Percentiles rank a stretch among this genome's conserved stretches.
Evolutionary conservation across 257 asterid genomes (phyloP).

Genomic region (Fraxinus excelsior): DNA sequence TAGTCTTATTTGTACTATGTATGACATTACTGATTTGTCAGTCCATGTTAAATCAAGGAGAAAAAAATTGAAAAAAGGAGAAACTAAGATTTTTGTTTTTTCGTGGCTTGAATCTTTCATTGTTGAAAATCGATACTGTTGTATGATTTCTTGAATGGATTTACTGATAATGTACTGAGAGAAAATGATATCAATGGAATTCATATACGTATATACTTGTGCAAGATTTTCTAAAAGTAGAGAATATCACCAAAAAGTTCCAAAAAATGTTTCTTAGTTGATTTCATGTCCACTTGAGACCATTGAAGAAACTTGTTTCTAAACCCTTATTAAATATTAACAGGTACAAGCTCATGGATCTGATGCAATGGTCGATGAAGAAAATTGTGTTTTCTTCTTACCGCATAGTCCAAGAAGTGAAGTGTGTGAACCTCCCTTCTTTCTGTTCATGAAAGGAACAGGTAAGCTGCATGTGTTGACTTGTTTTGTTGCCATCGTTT

Average conservation of each 20-base stretch:
- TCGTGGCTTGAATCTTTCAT: background rate
- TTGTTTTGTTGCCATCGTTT: background rate
- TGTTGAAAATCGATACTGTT: background rate
- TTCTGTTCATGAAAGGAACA: constrained; percentile 98
- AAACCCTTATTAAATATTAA: constrained; percentile 14
- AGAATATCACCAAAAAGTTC: background rate
- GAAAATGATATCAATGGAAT: background rate
- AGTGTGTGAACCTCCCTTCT: constrained; percentile 79
- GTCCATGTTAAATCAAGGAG: too few species aligned
- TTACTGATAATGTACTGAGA: background rate
- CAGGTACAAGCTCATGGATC: constrained; percentile 99
- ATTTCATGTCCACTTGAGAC: background rate
- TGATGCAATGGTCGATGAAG: constrained; percentile 98
- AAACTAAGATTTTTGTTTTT: background rate
- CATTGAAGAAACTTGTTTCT: constrained; percentile 10
- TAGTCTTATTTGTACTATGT: background rate
- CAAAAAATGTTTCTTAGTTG: background rate
- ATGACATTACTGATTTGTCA: background rate
- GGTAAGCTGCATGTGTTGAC: constrained; percentile 40
- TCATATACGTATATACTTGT: background rate
- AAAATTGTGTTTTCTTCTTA: constrained; percentile 87
- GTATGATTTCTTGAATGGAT: background rate
- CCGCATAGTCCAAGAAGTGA: constrained; percentile 91
- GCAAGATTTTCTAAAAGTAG: background rate
- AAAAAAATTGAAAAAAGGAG: background rate